Evolutionary conservation across 148 eudicot species (phyloP), one percentile per base, ranked within the genome.

Genomic region (Spergularia bocconei): DNA sequence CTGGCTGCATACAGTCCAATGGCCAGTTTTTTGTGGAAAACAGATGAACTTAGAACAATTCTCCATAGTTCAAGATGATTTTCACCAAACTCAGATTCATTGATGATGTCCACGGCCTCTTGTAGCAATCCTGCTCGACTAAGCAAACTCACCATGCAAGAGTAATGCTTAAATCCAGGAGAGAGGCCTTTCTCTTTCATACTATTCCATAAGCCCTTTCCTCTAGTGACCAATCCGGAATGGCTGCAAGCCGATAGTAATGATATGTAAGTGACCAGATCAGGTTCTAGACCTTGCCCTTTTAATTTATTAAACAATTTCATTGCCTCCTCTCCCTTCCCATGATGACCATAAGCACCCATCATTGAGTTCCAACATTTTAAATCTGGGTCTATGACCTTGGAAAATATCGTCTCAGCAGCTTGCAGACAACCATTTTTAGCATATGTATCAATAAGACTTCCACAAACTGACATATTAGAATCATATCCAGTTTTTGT

Each of bases 281-380:
- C 94, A 72, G 92, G 92, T 57, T 69, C 65, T 5, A 88, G 69
- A 53, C 85, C 82, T 23, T 66, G 81, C 72, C 16, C 71, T 72
- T 91, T 20, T 78, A 93, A 83, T 71, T 80, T 69, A 50, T 88
- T 80, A 66, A 85, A 88, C 14, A 86, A 78, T 70, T 75, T 79
- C 47, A 93, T 67, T 44, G 97, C 93, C 62, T 83, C 88, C 15
- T 82, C 80, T 17, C 86, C 88, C 84, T 85, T 91, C 59, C 97
- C 98, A 78, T 93, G 98, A 81, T 84, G 88, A 76, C 96, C 85
- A 66, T 85, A 93, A 41, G 89, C 87, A 47, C 86, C 88, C 56
- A 93, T 89, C 86, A 93, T 81, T 54, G 96, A 84, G 74, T 93
- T 93, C 92, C 89, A 93, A 80, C 94, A 88, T 83, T 71, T 87